These are phyloP conservation scores for Suhomyces anneliseae DNA, from an alignment of 1,139 yeast species.

Conservation along the genomic window DNA sequence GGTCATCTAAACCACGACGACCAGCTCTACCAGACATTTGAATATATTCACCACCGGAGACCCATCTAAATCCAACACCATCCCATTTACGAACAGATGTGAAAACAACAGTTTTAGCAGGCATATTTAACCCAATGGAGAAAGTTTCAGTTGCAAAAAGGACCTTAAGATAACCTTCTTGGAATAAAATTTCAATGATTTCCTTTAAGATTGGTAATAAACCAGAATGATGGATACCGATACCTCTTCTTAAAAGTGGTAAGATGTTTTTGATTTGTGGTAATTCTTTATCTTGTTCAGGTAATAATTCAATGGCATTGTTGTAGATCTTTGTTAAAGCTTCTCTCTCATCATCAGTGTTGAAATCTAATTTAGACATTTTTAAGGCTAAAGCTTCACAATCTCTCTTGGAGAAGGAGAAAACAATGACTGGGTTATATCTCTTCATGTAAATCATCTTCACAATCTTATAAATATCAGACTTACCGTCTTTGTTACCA, in stretches of 20 bases:
- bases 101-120: constrained; percentile 97
- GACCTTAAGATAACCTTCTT: constrained; percentile 92
- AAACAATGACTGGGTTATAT: constrained; percentile 96
- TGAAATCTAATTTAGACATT: constrained; percentile 93
- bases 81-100: constrained; percentile 98
- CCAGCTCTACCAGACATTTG: constrained; percentile 99
- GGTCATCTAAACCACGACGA: constrained; percentile 97
- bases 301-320: constrained; percentile 83
- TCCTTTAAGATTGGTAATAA: constrained; percentile 92
- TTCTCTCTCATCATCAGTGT: constrained; percentile 87
- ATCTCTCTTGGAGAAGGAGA: constrained; percentile 93
- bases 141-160: constrained; percentile 97
- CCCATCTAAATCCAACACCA: constrained; percentile 97
- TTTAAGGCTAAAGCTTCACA: constrained; percentile 92
- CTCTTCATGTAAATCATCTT: constrained; percentile 96
- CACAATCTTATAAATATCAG: constrained; percentile 94
- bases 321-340: constrained; percentile 84
- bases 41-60: constrained; percentile 97
- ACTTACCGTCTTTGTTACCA: constrained; percentile 77
- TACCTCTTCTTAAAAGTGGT: constrained; percentile 88
- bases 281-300: constrained; percentile 86
- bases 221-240: constrained; percentile 98
- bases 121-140: constrained; percentile 97
- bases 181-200: constrained; percentile 93
- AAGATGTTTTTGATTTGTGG: constrained; percentile 92